Base-by-base conservation (phyloP, 1,284 basidiomycete species). In the Peniophora sp. region DNA sequence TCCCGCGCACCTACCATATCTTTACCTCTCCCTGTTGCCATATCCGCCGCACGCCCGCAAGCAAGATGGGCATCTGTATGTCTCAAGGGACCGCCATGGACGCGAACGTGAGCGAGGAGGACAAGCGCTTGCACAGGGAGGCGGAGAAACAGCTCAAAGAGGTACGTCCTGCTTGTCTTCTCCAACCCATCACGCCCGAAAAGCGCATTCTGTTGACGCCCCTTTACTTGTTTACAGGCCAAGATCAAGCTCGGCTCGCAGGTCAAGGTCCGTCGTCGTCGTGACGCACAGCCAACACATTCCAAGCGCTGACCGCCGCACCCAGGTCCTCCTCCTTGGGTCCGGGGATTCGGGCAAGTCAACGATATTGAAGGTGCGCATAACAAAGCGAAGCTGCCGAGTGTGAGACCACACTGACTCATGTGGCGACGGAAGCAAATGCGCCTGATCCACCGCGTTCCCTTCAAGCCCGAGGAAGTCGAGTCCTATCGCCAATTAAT, bases 331-430 rank as follows among this genome's bases (percentile, higher is more conserved):
- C 49, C 75, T 97, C 22, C 76, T 97, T 24, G 94, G 94, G 35
- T 94, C 94, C 42, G 94, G 94, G 35, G 94, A 96, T 63, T 91
- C 87, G 27, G 94, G 94, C 43, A 97, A 97, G 69, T 92, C 89
- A 11, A 97, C 94, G 3, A 77, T 94, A 58, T 78, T 94, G 64
- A 93, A 93, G 74, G 87, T 86, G 51, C 39, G 70, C 27, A 36
- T 58, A n/a, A 32, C 27, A 32, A 32, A 12, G 27, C 5, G 24
- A 14, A 12, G 32, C 3, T 27, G 20, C 23, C 43, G 20, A 9
- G 23, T 20, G 23, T 45, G 23, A 20, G 23, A 22, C 20, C 10
- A n/a, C 10, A 22, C 45, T 18, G 11, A 1, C n/a, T n/a, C n/a
- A 18, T 17, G 39, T 47, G 32, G 50, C 42, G 10, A 23, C 42